Base-by-base conservation (phyloP, 2,329 filamentous ascomycete species). In the Fusarium temperatum region DNA sequence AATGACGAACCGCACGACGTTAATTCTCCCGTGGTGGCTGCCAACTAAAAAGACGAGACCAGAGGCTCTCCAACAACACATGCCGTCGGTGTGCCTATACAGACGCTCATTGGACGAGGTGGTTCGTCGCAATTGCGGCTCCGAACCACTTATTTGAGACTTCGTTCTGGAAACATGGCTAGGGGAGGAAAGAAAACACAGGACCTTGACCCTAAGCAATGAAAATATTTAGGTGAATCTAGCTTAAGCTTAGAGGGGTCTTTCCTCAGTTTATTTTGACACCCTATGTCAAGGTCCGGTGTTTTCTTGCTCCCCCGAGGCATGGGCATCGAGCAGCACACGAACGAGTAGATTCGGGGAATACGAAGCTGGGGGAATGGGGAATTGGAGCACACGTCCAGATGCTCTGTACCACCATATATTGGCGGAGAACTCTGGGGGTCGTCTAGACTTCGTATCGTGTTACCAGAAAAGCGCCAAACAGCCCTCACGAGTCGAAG, bases 51-150 rank as follows among this genome's bases (percentile, higher is more conserved):
- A 66, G 67, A 68, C 66, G 54, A 77, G 69, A 53, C 26, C 56
- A 55, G 45, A 63, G 62, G 48, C 48, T 68, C 50, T 69, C 45
- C 38, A 42, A 58, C 42, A 58, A 64, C 55, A 50, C 58, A 66
- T 69, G 66, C 72, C 63, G 48, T 55, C 59, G 63, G 62, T 77
- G 68, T 65, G 17, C 47, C 36, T 30, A 24, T 22, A 38, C n/a
- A 63, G 57, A 55, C 64, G 61, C 63, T 66, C 68, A 55, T 56
- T 56, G 54, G 60, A 22, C 35, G 44, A 39, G 32, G 51, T n/a
- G 20, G 45, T 71, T 57, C 58, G 56, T 59, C 72, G 35, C 56
- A 51, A 58, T 56, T 77, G 59, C 71, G 67, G 73, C 69, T 75
- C 72, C 72, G 59, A 69, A 45, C 53, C 54, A 51, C 30, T 55